A percentile compares a stretch with the other conserved stretches of the same genome.
These are phyloP conservation scores for Exophiala aquamarina DNA, from an alignment of 2,329 filamentous ascomycete species.

Conservation along the genomic window DNA sequence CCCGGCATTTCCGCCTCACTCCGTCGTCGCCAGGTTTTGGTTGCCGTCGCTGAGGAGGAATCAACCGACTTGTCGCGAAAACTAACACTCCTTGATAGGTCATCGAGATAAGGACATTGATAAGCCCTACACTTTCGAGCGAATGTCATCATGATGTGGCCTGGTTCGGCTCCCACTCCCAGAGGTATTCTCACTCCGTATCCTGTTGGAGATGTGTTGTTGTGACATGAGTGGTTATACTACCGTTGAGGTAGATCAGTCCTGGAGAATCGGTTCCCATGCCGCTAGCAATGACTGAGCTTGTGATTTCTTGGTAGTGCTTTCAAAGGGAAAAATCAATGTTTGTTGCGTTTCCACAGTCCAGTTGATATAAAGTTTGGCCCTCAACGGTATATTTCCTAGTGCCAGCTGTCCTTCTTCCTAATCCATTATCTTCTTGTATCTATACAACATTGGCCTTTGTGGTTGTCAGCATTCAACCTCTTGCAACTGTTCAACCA, in stretches of 20 bases:
- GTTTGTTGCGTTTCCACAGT: too few relatives aligned
- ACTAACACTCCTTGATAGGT: conserved; percentile 13
- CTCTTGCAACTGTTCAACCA: too few relatives aligned
- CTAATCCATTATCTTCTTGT: too few relatives aligned
- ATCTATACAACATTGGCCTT: too few relatives aligned
- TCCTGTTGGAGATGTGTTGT: conserved; percentile 10
- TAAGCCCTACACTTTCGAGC: conserved; percentile 12
- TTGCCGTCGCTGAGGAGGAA: conserved; percentile 4
- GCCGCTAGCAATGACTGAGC: too few relatives aligned
- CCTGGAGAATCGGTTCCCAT: not conserved
- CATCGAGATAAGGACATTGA: conserved; percentile 24
- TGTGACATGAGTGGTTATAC: conserved; percentile 6
- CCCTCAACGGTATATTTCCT: too few relatives aligned
- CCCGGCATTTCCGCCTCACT: too few relatives aligned
- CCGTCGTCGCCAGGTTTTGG: conserved; percentile 23
- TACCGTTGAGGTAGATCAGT: not conserved
- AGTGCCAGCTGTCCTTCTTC: too few relatives aligned
- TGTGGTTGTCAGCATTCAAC: too few relatives aligned
- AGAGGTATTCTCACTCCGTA: conserved; percentile 9
- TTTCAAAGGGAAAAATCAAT: too few relatives aligned
- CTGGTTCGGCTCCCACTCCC: conserved; percentile 4
- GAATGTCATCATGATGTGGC: conserved; percentile 9
- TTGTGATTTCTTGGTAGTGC: too few relatives aligned
- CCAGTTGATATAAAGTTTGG: too few relatives aligned
- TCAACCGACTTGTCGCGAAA: not conserved